These are phyloP conservation scores for Colletotrichum sp. DNA, from an alignment of 2,329 filamentous ascomycete species.

Conservation along the genomic window DNA sequence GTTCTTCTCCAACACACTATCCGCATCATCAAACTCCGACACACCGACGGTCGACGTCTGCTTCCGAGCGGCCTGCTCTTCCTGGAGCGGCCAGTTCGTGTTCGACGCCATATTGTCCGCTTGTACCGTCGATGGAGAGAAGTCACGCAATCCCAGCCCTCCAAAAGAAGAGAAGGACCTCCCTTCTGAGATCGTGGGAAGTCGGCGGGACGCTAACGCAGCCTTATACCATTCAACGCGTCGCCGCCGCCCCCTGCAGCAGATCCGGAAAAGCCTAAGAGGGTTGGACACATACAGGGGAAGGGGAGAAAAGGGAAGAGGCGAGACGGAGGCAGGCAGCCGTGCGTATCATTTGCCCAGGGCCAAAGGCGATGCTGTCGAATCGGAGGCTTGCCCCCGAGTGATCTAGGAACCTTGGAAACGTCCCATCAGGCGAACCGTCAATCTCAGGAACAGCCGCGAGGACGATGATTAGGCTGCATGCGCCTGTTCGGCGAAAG, in stretches of 20 bases:
- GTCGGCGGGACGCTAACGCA: neutral
- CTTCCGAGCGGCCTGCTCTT: slow-evolving; percentile 8
- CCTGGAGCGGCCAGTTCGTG: slow-evolving; percentile 12
- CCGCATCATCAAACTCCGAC: neutral
- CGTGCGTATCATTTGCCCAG: neutral
- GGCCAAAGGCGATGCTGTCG: neutral
- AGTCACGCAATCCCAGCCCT: neutral
- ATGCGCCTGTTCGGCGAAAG: neutral
- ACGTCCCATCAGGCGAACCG: neutral
- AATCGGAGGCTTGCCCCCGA: neutral
- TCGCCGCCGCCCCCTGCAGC: neutral
- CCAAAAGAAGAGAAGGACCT: neutral
- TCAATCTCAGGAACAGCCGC: neutral
- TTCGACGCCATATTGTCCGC: slow-evolving; percentile 6
- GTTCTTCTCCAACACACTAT: neutral
- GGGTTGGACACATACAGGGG: neutral
- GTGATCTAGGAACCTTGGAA: neutral
- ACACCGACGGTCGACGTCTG: neutral
- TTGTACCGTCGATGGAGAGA: neutral
- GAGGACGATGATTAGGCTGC: neutral
- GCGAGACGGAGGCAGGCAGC: neutral
- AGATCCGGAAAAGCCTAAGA: neutral
- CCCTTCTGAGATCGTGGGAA: neutral
- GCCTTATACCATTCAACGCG: slow-evolving; percentile 7
- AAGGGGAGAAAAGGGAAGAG: neutral